phyloP scores from a whole-genome alignment of 306 rosid genomes.

The Neltuma alba region DNA sequence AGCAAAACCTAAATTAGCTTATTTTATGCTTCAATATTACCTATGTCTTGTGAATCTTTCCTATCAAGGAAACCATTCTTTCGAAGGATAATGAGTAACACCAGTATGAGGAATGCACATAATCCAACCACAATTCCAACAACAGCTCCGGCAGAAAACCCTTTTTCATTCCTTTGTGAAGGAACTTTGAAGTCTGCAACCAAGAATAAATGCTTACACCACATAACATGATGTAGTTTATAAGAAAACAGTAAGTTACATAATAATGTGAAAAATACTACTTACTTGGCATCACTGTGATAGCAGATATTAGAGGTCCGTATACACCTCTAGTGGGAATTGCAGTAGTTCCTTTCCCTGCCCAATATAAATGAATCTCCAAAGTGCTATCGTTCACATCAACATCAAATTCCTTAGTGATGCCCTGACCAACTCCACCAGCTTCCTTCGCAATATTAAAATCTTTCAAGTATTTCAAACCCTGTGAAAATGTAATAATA shows the following conservation, averaged over 20 bases:
- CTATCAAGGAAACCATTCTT: slow-evolving; percentile 54
- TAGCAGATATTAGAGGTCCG: slow-evolving; percentile 87
- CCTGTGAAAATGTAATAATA: slow-evolving; percentile 56
- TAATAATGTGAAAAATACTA: background rate
- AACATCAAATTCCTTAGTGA: slow-evolving; percentile 42
- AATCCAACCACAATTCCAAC: slow-evolving; percentile 61
- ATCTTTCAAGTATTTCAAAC: slow-evolving; percentile 48
- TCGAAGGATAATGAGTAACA: slow-evolving; percentile 50
- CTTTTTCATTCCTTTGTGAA: slow-evolving; percentile 19
- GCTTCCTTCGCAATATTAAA: slow-evolving; percentile 63
- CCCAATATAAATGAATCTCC: slow-evolving; percentile 76
- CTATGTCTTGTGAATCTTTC: slow-evolving; percentile 50
- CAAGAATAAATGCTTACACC: slow-evolving; percentile 14
- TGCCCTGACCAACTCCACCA: slow-evolving; percentile 62
- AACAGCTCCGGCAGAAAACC: slow-evolving; percentile 57
- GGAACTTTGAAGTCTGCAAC: slow-evolving; percentile 52
- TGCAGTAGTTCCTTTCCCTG: slow-evolving; percentile 77
- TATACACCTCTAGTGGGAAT: slow-evolving; percentile 70
- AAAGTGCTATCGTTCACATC: no score
- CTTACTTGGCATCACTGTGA: slow-evolving; percentile 70
- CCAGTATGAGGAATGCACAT: slow-evolving; percentile 41
- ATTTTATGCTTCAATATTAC: slow-evolving; percentile 41
- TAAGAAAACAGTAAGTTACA: background rate
- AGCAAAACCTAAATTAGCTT: background rate
- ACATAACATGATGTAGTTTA: background rate